Percentiles rank a stretch among this genome's conserved stretches.
Conservation (phyloP, 345 rosid genomes). For the Stellera chamaejasme region DNA sequence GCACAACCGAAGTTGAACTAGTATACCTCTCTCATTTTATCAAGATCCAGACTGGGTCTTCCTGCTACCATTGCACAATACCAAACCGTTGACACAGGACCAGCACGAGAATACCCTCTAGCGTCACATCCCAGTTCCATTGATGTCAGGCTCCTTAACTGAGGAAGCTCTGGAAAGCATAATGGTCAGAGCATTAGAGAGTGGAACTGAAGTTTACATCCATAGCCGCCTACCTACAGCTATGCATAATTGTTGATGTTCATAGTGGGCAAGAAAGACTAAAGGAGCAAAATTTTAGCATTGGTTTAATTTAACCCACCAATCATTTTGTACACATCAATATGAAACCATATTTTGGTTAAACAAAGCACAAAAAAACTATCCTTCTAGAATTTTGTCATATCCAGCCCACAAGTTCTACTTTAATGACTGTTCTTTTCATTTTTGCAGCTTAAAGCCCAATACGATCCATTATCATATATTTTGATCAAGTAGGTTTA, state of each 20-base stretch:
- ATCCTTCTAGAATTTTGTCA: too few species aligned
- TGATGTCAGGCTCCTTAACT: slow-evolving; percentile 74
- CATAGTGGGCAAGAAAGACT: not conserved
- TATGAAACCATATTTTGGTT: too few species aligned
- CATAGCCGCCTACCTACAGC: not conserved
- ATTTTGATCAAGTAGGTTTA: too few species aligned
- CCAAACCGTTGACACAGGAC: slow-evolving; percentile 59
- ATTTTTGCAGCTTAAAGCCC: too few species aligned
- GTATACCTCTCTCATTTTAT: slow-evolving; percentile 87
- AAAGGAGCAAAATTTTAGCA: not conserved
- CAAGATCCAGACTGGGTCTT: slow-evolving; percentile 74
- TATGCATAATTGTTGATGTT: not conserved
- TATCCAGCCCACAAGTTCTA: too few species aligned
- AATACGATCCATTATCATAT: too few species aligned
- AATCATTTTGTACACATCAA: too few species aligned
- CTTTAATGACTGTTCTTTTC: too few species aligned
- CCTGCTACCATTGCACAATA: slow-evolving; percentile 92
- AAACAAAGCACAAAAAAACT: too few species aligned
- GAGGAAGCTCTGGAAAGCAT: slow-evolving; percentile 60
- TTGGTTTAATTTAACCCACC: not conserved
- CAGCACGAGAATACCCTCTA: slow-evolving; percentile 84
- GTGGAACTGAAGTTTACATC: not conserved
- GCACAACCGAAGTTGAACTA: slow-evolving; percentile 8
- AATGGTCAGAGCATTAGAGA: slow-evolving; percentile 11
- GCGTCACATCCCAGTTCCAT: slow-evolving; percentile 93